Base-by-base conservation (phyloP, 2,329 filamentous ascomycete species). In the Alternaria metachromatica region DNA sequence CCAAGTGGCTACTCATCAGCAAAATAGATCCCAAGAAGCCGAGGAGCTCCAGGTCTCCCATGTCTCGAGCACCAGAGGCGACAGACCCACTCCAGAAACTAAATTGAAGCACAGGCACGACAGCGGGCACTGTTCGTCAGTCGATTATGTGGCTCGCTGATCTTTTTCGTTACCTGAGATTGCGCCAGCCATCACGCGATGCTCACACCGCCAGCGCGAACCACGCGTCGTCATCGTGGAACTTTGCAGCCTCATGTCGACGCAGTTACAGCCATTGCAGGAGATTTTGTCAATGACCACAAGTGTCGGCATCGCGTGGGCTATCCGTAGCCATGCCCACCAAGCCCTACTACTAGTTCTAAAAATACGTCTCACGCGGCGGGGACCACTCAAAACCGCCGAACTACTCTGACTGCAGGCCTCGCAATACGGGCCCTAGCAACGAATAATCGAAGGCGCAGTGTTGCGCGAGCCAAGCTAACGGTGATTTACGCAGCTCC, bases 361-460 rank as follows among this genome's bases (percentile, higher is more conserved):
- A 68, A 69, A 64, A 67, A 67, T 67, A 67, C 20, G 37, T 53
- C 44, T 66, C 56, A 60, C 62, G 49, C 49, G 53, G 59, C 60
- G 55, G 55, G 55, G 63, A 58, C 43, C 54, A 46, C 56, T 59
- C 43, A 15, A 54, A 62, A 53, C 33, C 49, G 56, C 56, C 61
- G 51, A 60, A 63, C 62, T 51, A 43, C 23, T 55, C 65, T 64
- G 62, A 63, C 51, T 58, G 53, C 64, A 62, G 53, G 64, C 64
- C 60, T 70, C 60, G 60, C 58, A 65, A 62, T 65, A 69, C 64
- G 64, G 64, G 57, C 23, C 50, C 43, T 43, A 48, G 60, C 62
- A 61, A 65, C 71, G 68, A 72, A 71, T 76, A 66, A 72, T 64
- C 60, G 63, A 65, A 56, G 67, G 66, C 66, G 65, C 63, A 67